A percentile compares a stretch with the other conserved stretches of the same genome.
phyloP scores from a whole-genome alignment of 805 yeast species.

The Myxozyma vanderwaltii region DNA sequence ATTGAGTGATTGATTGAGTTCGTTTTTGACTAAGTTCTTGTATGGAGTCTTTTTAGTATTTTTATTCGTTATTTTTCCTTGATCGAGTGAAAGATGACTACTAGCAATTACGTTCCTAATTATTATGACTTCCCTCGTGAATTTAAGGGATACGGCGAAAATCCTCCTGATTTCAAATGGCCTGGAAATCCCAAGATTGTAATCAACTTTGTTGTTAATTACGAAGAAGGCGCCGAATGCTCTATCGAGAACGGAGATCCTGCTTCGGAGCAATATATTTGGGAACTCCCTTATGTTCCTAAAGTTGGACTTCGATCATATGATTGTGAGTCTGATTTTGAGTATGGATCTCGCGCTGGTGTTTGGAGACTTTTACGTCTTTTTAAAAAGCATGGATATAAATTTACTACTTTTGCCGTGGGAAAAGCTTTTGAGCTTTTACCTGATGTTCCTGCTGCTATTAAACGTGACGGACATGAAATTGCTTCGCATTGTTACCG shows the following conservation, averaged over 20 bases:
- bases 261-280: constrained; percentile 37
- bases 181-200: constrained; percentile 43
- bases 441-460: constrained; percentile 44
- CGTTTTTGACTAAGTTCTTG: neutral
- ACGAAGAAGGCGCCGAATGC: constrained; percentile 45
- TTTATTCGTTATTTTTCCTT: no score
- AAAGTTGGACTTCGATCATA: constrained; percentile 37
- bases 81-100: neutral
- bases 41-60: no score
- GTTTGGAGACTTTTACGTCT: constrained; percentile 44
- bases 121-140: constrained; percentile 39
- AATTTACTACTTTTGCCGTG: constrained; percentile 46
- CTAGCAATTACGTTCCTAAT: constrained; percentile 23
- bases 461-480: constrained; percentile 46
- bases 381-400: constrained; percentile 42
- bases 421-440: constrained; percentile 46
- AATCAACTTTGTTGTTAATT: constrained; percentile 42
- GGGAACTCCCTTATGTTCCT: constrained; percentile 37
- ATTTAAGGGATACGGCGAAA: constrained; percentile 42
- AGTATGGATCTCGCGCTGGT: constrained; percentile 44
- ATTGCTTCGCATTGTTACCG: constrained; percentile 46
- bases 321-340: constrained; percentile 43
- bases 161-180: constrained; percentile 42
- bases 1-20: neutral
- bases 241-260: constrained; percentile 42